Evolutionary conservation across 257 asterid genomes (phyloP).

Genomic region (Linderniella brevidens): DNA sequence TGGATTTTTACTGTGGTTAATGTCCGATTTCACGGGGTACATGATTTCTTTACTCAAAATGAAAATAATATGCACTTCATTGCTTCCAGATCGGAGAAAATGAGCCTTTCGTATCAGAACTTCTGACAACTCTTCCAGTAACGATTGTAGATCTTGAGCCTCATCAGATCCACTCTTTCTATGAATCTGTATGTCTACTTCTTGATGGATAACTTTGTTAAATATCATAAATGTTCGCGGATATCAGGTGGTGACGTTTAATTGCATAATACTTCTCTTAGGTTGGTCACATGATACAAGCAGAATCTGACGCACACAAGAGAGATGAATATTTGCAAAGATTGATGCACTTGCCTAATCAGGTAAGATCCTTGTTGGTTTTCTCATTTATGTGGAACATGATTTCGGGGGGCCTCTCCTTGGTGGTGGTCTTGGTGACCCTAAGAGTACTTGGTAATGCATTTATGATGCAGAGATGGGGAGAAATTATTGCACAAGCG

Average conservation of each 20-base stretch:
- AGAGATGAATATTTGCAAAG: conserved; percentile 83
- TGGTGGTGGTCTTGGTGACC: too few species aligned
- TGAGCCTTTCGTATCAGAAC: conserved; percentile 94
- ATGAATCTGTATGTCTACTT: conserved; percentile 67
- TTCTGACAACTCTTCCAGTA: conserved; percentile 64
- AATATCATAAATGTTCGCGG: not conserved
- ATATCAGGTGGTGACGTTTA: not conserved
- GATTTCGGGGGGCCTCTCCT: not conserved
- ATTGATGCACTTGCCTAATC: conserved; percentile 92
- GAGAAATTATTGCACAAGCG: conserved; percentile 86
- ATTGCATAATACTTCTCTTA: conserved; percentile 12
- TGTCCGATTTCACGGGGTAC: not conserved
- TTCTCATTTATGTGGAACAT: not conserved
- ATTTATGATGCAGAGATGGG: conserved; percentile 67
- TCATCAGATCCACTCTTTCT: conserved; percentile 91
- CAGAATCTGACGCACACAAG: conserved; percentile 81
- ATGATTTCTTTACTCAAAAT: too few species aligned
- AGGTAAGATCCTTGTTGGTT: conserved; percentile 18
- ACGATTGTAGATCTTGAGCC: conserved; percentile 88
- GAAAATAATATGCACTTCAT: not conserved
- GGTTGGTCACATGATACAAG: conserved; percentile 96
- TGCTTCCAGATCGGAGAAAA: conserved; percentile 75
- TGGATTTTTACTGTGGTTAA: not conserved
- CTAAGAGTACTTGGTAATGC: too few species aligned
- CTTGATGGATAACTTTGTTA: not conserved